Evolutionary conservation across 2,329 filamentous ascomycete species (phyloP).

Genomic region (Penicillium sp.): DNA sequence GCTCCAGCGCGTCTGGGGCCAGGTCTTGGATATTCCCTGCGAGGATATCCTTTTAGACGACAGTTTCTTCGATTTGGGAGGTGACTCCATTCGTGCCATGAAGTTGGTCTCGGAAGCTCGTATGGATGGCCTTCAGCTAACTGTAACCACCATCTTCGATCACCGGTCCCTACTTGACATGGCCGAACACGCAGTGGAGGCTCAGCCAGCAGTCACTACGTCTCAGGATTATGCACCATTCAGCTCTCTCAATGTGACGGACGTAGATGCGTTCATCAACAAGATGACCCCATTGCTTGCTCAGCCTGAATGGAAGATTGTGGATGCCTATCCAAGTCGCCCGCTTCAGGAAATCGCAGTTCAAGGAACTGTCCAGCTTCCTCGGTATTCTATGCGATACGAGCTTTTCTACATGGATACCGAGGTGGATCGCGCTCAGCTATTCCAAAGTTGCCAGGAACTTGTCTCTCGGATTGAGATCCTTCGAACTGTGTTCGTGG

Average conservation of each 20-base stretch:
- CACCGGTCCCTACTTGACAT: conserved; percentile 22
- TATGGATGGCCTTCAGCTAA: conserved; percentile 48
- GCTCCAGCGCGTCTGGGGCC: conserved; percentile 50
- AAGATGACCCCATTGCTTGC: conserved; percentile 26
- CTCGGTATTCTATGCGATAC: conserved; percentile 60
- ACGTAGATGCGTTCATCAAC: not conserved
- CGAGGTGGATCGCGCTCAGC: conserved; percentile 44
- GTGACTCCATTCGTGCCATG: conserved; percentile 59
- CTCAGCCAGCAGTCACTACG: not conserved
- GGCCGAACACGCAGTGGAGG: conserved; percentile 1
- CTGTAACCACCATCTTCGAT: conserved; percentile 57
- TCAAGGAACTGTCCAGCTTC: conserved; percentile 54
- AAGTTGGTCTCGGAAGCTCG: conserved; percentile 57
- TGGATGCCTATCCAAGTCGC: conserved; percentile 53
- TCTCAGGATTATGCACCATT: not conserved
- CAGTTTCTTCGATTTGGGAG: conserved; percentile 57
- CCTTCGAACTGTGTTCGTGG: conserved; percentile 58
- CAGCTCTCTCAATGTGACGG: not conserved
- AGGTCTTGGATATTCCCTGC: conserved; percentile 45
- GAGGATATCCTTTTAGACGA: conserved; percentile 50
- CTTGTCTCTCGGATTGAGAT: conserved; percentile 58
- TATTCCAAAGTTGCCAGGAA: conserved; percentile 50
- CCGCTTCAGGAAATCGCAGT: conserved; percentile 59
- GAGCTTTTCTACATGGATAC: conserved; percentile 58
- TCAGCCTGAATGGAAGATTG: conserved; percentile 43